These are phyloP conservation scores for Schwanniomyces yamadae DNA, from an alignment of 805 yeast genomes.

Conservation along the genomic window DNA sequence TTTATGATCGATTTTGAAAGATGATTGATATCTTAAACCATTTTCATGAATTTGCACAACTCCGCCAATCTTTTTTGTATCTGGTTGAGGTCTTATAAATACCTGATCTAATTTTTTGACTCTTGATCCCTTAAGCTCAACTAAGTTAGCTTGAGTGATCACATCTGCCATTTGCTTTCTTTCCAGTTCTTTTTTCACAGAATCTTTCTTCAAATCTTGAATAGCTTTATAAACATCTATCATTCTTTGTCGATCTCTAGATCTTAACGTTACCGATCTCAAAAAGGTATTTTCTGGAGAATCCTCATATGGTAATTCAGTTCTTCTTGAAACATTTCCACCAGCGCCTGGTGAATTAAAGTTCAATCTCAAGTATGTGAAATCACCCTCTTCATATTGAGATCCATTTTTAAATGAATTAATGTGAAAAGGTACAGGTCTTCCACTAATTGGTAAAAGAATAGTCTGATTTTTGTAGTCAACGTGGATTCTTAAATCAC, in stretches of 20 bases:
- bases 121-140: constrained; percentile 80
- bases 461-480: constrained; percentile 88
- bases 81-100: constrained; percentile 93
- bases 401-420: constrained; percentile 92
- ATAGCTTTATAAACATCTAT: constrained; percentile 85
- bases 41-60: constrained; percentile 88
- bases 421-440: constrained; percentile 98
- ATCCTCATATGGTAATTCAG: constrained; percentile 89
- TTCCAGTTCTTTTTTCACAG: constrained; percentile 87
- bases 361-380: constrained; percentile 83
- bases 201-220: constrained; percentile 87
- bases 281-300: constrained; percentile 82
- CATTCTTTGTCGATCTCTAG: constrained; percentile 89
- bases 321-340: constrained; percentile 63
- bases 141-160: constrained; percentile 82
- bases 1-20: constrained; percentile 78
- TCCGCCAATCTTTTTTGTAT: constrained; percentile 94
- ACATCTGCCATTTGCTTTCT: constrained; percentile 91
- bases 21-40: constrained; percentile 91
- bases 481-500: constrained; percentile 82
- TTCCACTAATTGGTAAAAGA: constrained; percentile 85
- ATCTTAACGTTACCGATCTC: constrained; percentile 82
- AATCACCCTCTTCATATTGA: constrained; percentile 94
- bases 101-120: constrained; percentile 86
- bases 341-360: constrained; percentile 91